Evolutionary conservation across 768 basidiomycete species (phyloP), one percentile per base, ranked within the genome.

Genomic region (Trametes cinnabarina): DNA sequence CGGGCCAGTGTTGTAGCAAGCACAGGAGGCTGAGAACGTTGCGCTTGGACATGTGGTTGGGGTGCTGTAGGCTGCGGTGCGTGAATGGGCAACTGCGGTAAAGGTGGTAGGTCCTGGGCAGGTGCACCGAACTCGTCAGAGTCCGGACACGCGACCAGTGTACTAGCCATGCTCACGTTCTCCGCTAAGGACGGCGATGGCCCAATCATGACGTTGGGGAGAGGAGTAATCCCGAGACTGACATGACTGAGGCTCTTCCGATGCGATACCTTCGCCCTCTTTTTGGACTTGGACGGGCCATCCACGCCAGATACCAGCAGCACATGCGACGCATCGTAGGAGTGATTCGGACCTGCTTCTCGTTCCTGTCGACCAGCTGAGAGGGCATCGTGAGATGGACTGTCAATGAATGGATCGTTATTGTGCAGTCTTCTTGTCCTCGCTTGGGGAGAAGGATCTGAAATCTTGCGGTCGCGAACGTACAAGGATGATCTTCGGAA

Each of bases 211-310:
- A 65, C 44, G 47, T 66, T 65, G n/a, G 68, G 68, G 3, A 69
- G 59, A 12, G 63, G 63, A 23, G 65, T 63, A 25, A 69, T 51
- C 3, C 58, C 65, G 2, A 69, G 59, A 49, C 67, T 66, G 47
- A 69, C 68, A 46, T 66, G 65, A 47, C 66, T 68, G 15, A 69
- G 59, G 40, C 65, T 66, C 59, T 68, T 69, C 54, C 60, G 30
- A 32, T 61, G 60, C 11, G 50, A 47, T 44, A 61, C 51, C 55
- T 51, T 55, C 15, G 42, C 30, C 44, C 32, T 51, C 60, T 58
- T 58, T 19, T 40, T 58, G 14, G 22, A 10, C 35, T 50, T 60
- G 1, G 39, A 48, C 23, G 26, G n/a, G 8, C 40, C 60, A 14
- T 42, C 62, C 20, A 17, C 49, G 26, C 51, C 62, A 40, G 41